Base-by-base conservation (phyloP, 2,329 filamentous ascomycete species). In the Rhynchosporium agropyri region DNA sequence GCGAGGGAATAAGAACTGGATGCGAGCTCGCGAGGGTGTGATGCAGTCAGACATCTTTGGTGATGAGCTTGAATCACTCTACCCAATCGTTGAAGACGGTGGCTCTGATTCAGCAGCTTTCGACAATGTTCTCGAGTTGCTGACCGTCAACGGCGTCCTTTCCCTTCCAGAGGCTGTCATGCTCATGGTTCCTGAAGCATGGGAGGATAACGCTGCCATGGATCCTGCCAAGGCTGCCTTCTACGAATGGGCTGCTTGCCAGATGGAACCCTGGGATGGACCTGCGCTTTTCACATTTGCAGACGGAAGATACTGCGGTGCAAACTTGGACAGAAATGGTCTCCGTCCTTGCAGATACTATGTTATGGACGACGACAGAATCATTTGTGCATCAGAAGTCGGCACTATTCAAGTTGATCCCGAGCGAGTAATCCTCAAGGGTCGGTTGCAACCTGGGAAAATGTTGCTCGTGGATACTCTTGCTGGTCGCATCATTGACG, bases 231-330 rank as follows among this genome's bases (percentile, higher is more conserved):
- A 98, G 80, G 91, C 93, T 63, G 94, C 94, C 58, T 98, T 97
- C 79, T 98, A 98, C 79, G 93, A 98, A 77, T 98, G 94, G 92
- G 94, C 94, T 73, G 93, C 92, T 69, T 98, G 94, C 77, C 90
- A 96, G 82, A 98, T 98, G 94, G 94, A 98, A 81, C 93, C 94
- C 15, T 98, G 94, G 94, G 94, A 98, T 78, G 94, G 94, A 20
- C 94, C 94, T 40, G 94, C 94, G 61, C 86, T 98, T 38, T 98
- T 98, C 82, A 97, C 93, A 6, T 98, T 98, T 78, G 92, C 94
- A 33, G 94, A 98, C 76, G 94, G 94, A 65, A 89, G 94, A 67
- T 98, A 95, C 83, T 98, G 94, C 74, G 94, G 94, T 84, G 94
- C 94, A 69, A 98, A 97, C 77, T 84, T 98, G 29, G 94, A 98